These are phyloP conservation scores for Verticillium nubilum DNA, from an alignment of 2,329 filamentous ascomycete species.

Conservation along the genomic window DNA sequence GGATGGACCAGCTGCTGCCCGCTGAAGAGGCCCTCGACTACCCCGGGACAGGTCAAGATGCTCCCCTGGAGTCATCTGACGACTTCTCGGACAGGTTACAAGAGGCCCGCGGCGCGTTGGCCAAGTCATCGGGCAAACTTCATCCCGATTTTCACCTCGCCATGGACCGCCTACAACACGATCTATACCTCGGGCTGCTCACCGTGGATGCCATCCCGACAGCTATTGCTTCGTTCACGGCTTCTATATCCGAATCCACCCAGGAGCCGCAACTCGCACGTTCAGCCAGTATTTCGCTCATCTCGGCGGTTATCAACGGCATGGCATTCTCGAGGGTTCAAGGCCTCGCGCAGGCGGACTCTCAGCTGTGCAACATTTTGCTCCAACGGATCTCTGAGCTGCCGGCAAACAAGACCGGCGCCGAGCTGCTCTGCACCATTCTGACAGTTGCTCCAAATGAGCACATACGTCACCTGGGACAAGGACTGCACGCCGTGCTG, in stretches of 20 bases:
- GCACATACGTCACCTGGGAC: constrained; percentile 2
- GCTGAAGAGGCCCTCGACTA: neutral
- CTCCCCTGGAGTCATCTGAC: neutral
- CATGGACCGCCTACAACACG: constrained; percentile 3
- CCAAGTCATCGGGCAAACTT: constrained; percentile 1
- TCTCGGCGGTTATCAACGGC: constrained; percentile 11
- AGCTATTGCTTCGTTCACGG: constrained; percentile 6
- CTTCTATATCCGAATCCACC: neutral
- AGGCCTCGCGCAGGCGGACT: neutral
- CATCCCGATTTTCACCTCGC: constrained; percentile 1
- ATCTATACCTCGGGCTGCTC: constrained; percentile 7
- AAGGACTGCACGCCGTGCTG: constrained; percentile 7
- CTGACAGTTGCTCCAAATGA: constrained; percentile 2
- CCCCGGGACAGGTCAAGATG: neutral
- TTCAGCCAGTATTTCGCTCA: constrained; percentile 3
- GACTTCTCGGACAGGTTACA: constrained; percentile 2
- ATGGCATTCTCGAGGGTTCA: constrained; percentile 6
- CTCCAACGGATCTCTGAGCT: constrained; percentile 5
- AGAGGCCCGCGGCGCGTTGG: constrained; percentile 7
- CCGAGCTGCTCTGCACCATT: constrained; percentile 3
- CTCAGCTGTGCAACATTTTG: constrained; percentile 4
- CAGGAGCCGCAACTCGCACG: neutral
- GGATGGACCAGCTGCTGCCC: neutral
- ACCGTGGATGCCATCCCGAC: neutral
- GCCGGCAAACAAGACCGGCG: neutral